phyloP scores from a whole-genome alignment of 495 filamentous ascomycete genomes.

The Lasiosphaeria hispida region DNA sequence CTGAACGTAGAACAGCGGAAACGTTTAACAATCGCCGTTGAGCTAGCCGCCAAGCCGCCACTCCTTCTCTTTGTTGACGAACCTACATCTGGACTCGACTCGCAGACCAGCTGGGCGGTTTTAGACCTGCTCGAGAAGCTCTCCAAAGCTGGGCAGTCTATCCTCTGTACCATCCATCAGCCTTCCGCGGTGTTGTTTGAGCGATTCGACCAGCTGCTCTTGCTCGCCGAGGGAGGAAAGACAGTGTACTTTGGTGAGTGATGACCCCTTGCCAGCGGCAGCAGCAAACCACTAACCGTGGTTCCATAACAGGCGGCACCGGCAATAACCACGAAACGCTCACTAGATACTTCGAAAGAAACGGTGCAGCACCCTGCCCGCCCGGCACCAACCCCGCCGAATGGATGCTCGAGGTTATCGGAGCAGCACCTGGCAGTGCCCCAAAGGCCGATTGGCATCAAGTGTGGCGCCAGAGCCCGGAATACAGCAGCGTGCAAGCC shows the following conservation, averaged over 20 bases:
- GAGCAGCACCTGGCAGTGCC: conserved; percentile 56
- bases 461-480: conserved; percentile 67
- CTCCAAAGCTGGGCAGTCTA: conserved; percentile 70
- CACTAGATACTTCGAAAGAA: conserved; percentile 52
- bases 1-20: conserved; percentile 53
- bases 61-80: conserved; percentile 75
- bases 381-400: conserved; percentile 71
- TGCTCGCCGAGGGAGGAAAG: conserved; percentile 64
- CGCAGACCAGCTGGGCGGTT: conserved; percentile 77
- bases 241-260: conserved; percentile 68
- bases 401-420: conserved; percentile 86
- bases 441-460: conserved; percentile 73
- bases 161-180: conserved; percentile 75
- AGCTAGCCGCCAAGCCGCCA: conserved; percentile 82
- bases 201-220: conserved; percentile 68
- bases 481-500: conserved; percentile 57
- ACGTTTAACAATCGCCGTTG: conserved; percentile 83
- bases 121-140: conserved; percentile 84
- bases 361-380: conserved; percentile 68
- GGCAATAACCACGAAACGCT: conserved; percentile 41
- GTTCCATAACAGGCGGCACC: too few species aligned
- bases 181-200: conserved; percentile 71
- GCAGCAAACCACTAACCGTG: too few species aligned
- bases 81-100: conserved; percentile 80
- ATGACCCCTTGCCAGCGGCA: too few species aligned